phyloP scores from a whole-genome alignment of 2,329 filamentous ascomycete genomes.

The Blastomyces silverae region DNA sequence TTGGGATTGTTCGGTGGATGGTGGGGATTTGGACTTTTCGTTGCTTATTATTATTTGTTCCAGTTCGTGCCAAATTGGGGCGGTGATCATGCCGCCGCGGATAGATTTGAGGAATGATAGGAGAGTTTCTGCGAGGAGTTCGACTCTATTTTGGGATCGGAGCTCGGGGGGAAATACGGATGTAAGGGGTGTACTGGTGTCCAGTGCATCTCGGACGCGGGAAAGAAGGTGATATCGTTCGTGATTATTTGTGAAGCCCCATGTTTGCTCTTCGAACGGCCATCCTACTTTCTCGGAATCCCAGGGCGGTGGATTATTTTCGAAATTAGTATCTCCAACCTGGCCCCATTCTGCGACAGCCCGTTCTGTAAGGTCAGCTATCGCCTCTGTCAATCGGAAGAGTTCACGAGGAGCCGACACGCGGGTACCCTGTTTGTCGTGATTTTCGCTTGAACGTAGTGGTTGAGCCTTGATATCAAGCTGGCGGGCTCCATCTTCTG shows the following conservation, averaged over 20 bases:
- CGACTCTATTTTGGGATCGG: slow-evolving; percentile 61
- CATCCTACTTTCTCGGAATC: slow-evolving; percentile 46
- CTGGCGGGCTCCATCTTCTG: slow-evolving; percentile 69
- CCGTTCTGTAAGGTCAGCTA: slow-evolving; percentile 56
- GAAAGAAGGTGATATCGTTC: slow-evolving; percentile 42
- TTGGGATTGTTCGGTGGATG: slow-evolving; percentile 50
- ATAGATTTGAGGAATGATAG: slow-evolving; percentile 68
- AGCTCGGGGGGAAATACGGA: slow-evolving; percentile 58
- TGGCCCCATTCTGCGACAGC: slow-evolving; percentile 58
- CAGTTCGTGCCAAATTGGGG: slow-evolving; percentile 62
- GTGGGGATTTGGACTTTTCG: slow-evolving; percentile 44
- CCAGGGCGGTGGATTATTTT: slow-evolving; percentile 47
- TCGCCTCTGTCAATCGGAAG: slow-evolving; percentile 77
- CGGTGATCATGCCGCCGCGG: slow-evolving; percentile 70
- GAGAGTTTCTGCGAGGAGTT: slow-evolving; percentile 65
- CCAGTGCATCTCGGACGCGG: slow-evolving; percentile 58
- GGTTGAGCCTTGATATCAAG: slow-evolving; percentile 42
- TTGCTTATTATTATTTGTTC: slow-evolving; percentile 49
- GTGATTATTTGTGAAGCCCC: slow-evolving; percentile 38
- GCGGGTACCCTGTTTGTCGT: slow-evolving; percentile 42
- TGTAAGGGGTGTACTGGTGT: slow-evolving; percentile 58
- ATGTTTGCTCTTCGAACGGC: slow-evolving; percentile 53
- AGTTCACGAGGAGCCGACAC: slow-evolving; percentile 82
- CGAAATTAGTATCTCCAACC: slow-evolving; percentile 36
- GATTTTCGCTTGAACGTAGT: slow-evolving; percentile 28